Percentiles rank a stretch among this genome's conserved stretches.
These are phyloP conservation scores for Nemania diffusa DNA, from an alignment of 2,329 filamentous ascomycete species.

Conservation along the genomic window DNA sequence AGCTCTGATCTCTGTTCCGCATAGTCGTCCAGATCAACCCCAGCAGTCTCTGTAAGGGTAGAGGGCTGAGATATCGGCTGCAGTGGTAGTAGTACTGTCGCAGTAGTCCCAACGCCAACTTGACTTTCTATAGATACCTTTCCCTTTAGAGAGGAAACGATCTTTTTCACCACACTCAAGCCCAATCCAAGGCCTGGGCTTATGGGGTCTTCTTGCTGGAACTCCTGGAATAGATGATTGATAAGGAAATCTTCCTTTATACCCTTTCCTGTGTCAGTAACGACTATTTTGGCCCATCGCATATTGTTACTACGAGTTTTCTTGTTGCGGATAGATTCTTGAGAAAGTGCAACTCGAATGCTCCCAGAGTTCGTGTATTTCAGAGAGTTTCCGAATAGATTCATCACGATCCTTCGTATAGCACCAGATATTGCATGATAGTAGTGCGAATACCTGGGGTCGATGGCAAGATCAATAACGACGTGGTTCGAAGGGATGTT, in stretches of 20 bases:
- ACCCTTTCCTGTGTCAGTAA: slow-evolving; percentile 73
- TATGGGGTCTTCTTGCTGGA: slow-evolving; percentile 71
- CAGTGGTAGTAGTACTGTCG: slow-evolving; percentile 36
- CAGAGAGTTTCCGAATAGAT: slow-evolving; percentile 70
- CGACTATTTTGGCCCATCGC: slow-evolving; percentile 54
- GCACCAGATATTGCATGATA: slow-evolving; percentile 66
- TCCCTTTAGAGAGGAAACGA: slow-evolving; percentile 51
- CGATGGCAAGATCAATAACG: slow-evolving; percentile 62
- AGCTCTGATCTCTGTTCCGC: slow-evolving; percentile 21
- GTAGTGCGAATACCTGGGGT: slow-evolving; percentile 59
- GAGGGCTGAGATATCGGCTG: slow-evolving; percentile 49
- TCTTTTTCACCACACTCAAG: slow-evolving; percentile 70
- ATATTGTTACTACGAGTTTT: slow-evolving; percentile 28
- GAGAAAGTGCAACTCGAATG: slow-evolving; percentile 42
- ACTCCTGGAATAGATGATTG: slow-evolving; percentile 70
- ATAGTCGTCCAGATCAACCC: slow-evolving; percentile 23
- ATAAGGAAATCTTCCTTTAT: slow-evolving; percentile 72
- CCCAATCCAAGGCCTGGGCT: slow-evolving; percentile 72
- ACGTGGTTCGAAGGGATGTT: slow-evolving; percentile 14
- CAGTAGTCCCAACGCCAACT: slow-evolving; percentile 45
- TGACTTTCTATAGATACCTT: slow-evolving; percentile 38
- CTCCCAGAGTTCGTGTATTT: slow-evolving; percentile 63
- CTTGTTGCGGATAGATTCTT: slow-evolving; percentile 32
- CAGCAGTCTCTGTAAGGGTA: neutral
- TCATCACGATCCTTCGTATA: slow-evolving; percentile 67